Conservation (phyloP, 345 rosid genomes). For the Hibiscus trionum region DNA sequence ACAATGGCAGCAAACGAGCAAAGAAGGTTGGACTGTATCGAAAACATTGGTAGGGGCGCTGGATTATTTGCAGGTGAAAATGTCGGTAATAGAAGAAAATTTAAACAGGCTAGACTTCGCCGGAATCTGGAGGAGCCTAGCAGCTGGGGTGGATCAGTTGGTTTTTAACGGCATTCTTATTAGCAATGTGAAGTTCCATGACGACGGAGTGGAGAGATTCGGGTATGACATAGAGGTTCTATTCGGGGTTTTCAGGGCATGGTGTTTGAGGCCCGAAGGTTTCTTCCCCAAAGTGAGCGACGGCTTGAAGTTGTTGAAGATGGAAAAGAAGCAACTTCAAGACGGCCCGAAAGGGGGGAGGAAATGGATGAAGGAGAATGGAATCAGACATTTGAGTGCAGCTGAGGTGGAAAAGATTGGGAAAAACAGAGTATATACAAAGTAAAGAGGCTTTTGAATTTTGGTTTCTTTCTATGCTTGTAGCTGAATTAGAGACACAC, state of each 20-base stretch:
- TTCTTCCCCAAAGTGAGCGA: conserved; percentile 63
- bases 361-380: conserved; percentile 50
- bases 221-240: conserved; percentile 52
- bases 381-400: conserved; percentile 49
- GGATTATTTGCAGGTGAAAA: conserved; percentile 72
- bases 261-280: conserved; percentile 85
- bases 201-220: conserved; percentile 56
- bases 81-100: conserved; percentile 44
- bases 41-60: conserved; percentile 60
- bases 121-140: conserved; percentile 69
- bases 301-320: conserved; percentile 53
- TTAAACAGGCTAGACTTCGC: conserved; percentile 62
- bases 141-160: conserved; percentile 52
- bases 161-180: conserved; percentile 52
- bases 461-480: background rate
- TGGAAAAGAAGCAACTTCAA: conserved; percentile 52
- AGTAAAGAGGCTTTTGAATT: conserved; percentile 8
- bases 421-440: conserved; percentile 40
- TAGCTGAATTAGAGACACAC: background rate
- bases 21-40: conserved; percentile 65
- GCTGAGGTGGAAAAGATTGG: conserved; percentile 55
- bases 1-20: conserved; percentile 74
- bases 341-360: conserved; percentile 25
- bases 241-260: conserved; percentile 61
- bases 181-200: conserved; percentile 52